Base-by-base conservation (phyloP, 176 grass and related monocot species). In the Oryza longistaminata region DNA sequence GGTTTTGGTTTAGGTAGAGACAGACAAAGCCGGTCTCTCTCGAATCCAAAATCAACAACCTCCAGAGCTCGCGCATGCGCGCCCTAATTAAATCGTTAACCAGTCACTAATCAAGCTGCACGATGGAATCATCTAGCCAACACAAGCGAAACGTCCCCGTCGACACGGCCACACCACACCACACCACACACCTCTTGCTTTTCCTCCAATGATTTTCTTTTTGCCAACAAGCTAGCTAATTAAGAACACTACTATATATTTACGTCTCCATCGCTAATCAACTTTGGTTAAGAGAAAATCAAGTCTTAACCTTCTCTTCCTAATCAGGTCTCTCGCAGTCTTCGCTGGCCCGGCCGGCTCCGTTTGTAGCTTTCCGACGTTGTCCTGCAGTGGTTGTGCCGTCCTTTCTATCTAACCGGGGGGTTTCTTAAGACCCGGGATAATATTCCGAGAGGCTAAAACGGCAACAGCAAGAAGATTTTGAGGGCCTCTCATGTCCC, bases 351-450 rank as follows among this genome's bases (percentile, higher is more conserved):
- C 39, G 50, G 71, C 64, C 25, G 2, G 6, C 39, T 65, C 64
- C 67, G 39, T 5, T 50, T 16, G 81, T 68, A 16, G 70, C 82
- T 71, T 82, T 86, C 73, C n/a, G 13, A 37, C 60, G 13, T 76
- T 16, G 31, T 55, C 76, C 11, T 6, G 0, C 0, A 1, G 79
- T 46, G 79, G 88, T 74, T 87, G 68, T 84, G 40, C 35, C 74
- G 74, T 90, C 88, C 10, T 62, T 78, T 90, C 84, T 53, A 13
- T 90, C 79, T 53, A 13, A 33, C 4, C 14, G 39, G 39, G 39
- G 3, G 34, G 70, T 85, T 80, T 80, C 70, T 75, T 70, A 2
- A 24, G 26, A 35, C 12, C 19, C 16, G 44, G 79, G 73, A n/a
- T 40, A n/a, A 66, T 35, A 11, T 40, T 43, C 4, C 4, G 39